Conservation (phyloP, 2,329 filamentous ascomycete species). For the Ophiosphaerella narmari region DNA sequence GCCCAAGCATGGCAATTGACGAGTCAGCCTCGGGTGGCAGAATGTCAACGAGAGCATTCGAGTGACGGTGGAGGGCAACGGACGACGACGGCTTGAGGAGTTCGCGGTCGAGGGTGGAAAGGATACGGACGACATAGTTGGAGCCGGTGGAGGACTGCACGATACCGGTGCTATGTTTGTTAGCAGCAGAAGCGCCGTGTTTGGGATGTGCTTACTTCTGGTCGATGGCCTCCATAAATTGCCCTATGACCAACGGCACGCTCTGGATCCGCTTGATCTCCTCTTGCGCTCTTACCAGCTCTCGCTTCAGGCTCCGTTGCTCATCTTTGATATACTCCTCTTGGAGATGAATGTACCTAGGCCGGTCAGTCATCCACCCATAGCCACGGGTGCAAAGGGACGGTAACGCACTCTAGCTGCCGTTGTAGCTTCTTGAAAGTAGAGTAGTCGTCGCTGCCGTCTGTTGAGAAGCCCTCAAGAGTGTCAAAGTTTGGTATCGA, state of each 20-base stretch:
- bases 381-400: not conserved
- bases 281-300: constrained; percentile 95
- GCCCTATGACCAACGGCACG: constrained; percentile 94
- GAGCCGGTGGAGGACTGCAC: constrained; percentile 98
- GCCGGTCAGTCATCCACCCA: constrained; percentile 30
- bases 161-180: constrained; percentile 77
- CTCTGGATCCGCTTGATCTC: constrained; percentile 99
- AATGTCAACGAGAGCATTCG: constrained; percentile 97
- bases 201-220: constrained; percentile 73
- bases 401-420: constrained; percentile 78
- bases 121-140: constrained; percentile 97
- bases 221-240: constrained; percentile 99
- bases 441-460: constrained; percentile 90
- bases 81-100: constrained; percentile 97
- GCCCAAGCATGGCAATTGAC: constrained; percentile 96
- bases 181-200: constrained; percentile 11
- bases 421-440: constrained; percentile 95
- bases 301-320: constrained; percentile 95
- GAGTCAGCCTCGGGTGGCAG: constrained; percentile 98
- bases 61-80: constrained; percentile 96
- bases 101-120: constrained; percentile 97
- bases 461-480: constrained; percentile 79
- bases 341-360: constrained; percentile 90
- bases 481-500: constrained; percentile 89
- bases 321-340: constrained; percentile 99